Evolutionary conservation across 805 yeast genomes (phyloP).

Genomic region (Starmera caribaea): DNA sequence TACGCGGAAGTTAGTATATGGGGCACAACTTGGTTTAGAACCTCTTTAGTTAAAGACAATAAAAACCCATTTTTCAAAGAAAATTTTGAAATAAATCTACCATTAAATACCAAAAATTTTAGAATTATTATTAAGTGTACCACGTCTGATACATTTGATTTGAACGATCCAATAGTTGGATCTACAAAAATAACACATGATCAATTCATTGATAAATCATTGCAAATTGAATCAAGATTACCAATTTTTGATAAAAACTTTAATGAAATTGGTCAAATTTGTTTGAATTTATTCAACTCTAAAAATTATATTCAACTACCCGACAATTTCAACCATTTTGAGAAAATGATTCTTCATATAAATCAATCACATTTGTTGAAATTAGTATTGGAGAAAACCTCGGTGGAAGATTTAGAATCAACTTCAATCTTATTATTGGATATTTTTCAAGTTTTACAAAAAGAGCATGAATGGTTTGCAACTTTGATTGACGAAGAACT

Average conservation of each 20-base stretch:
- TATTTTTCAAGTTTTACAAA: constrained; percentile 60
- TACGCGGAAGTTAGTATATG: constrained; percentile 70
- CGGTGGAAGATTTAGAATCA: constrained; percentile 38
- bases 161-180: constrained; percentile 27
- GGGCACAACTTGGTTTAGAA: constrained; percentile 69
- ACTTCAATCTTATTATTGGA: constrained; percentile 55
- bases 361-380: constrained; percentile 43
- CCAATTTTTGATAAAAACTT: constrained; percentile 32
- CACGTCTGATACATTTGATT: constrained; percentile 5
- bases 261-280: constrained; percentile 47
- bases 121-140: constrained; percentile 35
- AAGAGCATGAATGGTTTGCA: constrained; percentile 66
- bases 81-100: constrained; percentile 51
- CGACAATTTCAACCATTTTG: constrained; percentile 49
- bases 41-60: constrained; percentile 46
- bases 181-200: constrained; percentile 4
- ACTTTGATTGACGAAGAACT: constrained; percentile 63
- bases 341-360: constrained; percentile 45
- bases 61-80: constrained; percentile 79
- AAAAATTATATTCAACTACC: constrained; percentile 55
- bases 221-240: constrained; percentile 24
- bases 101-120: constrained; percentile 40
- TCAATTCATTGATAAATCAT: constrained; percentile 13
- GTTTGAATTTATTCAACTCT: constrained; percentile 37
- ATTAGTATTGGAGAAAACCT: constrained; percentile 23